Conservation (phyloP, 2,329 filamentous ascomycete genomes). For the Thelonectria rubi region DNA sequence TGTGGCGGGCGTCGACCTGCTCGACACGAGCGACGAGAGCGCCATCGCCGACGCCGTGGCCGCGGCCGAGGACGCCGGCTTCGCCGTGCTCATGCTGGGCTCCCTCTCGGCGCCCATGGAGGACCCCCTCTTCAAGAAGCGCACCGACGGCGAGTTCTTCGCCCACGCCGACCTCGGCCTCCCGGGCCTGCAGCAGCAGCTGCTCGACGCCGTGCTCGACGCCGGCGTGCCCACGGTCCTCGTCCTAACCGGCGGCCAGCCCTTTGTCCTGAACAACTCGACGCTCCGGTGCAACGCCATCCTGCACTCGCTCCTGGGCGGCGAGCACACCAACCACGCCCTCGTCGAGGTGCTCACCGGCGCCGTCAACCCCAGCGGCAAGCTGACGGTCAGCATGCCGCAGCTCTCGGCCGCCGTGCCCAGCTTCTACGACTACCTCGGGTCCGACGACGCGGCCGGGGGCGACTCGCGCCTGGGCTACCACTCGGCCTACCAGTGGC, state of each 20-base stretch:
- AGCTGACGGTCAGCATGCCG: constrained; percentile 56
- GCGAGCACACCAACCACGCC: constrained; percentile 71
- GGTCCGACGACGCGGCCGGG: constrained; percentile 65
- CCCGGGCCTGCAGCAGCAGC: constrained; percentile 47
- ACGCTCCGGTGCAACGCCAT: constrained; percentile 60
- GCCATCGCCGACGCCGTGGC: constrained; percentile 37
- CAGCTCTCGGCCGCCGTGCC: constrained; percentile 58
- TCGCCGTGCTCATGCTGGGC: constrained; percentile 45
- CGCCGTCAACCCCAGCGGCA: constrained; percentile 62
- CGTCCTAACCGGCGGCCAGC: constrained; percentile 44
- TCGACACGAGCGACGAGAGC: constrained; percentile 31
- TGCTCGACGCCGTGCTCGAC: constrained; percentile 46
- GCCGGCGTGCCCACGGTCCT: constrained; percentile 44
- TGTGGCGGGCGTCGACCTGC: constrained; percentile 26
- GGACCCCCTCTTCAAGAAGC: constrained; percentile 39
- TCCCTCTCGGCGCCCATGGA: constrained; percentile 41
- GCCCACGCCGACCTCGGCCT: constrained; percentile 45
- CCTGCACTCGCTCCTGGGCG: constrained; percentile 69
- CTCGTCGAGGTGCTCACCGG: constrained; percentile 71
- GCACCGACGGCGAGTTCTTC: constrained; percentile 48
- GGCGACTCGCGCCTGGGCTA: constrained; percentile 66
- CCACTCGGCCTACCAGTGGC: constrained; percentile 53
- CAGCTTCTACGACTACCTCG: constrained; percentile 74
- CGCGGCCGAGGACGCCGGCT: constrained; percentile 41
- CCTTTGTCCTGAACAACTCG: constrained; percentile 43